phyloP scores from a whole-genome alignment of 1,139 yeast species.

The Lodderomyces parapsilosis region DNA sequence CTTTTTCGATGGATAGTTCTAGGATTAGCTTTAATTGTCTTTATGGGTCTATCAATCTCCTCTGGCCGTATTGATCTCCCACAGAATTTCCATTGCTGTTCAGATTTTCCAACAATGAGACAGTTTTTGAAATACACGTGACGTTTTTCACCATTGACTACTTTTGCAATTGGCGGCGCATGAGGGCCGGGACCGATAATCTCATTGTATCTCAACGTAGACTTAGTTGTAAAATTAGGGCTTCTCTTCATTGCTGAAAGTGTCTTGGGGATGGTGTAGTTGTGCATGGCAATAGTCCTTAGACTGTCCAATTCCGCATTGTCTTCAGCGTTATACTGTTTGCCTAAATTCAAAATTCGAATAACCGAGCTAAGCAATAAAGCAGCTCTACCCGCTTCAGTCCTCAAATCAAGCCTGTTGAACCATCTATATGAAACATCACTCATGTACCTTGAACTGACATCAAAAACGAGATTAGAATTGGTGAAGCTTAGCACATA shows the following conservation, averaged over 20 bases:
- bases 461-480: slow-evolving; percentile 25
- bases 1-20: slow-evolving; percentile 25
- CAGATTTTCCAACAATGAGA: slow-evolving; percentile 33
- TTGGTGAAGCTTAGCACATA: slow-evolving; percentile 28
- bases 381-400: slow-evolving; percentile 29
- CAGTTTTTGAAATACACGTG: slow-evolving; percentile 25
- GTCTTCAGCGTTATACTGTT: slow-evolving; percentile 5
- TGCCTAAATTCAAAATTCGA: slow-evolving; percentile 19
- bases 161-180: slow-evolving; percentile 18
- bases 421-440: slow-evolving; percentile 35
- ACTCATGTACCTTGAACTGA: slow-evolving; percentile 35
- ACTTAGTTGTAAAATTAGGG: slow-evolving; percentile 29
- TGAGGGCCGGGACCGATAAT: slow-evolving; percentile 16
- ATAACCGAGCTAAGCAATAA: slow-evolving; percentile 27
- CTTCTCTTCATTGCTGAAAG: slow-evolving; percentile 30
- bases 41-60: slow-evolving; percentile 22
- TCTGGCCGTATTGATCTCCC: slow-evolving; percentile 32
- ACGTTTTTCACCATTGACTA: slow-evolving; percentile 16
- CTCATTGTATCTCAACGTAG: slow-evolving; percentile 33
- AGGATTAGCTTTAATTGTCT: slow-evolving; percentile 22
- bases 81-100: slow-evolving; percentile 38
- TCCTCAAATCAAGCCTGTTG: slow-evolving; percentile 29
- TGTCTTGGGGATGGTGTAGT: slow-evolving; percentile 27
- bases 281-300: slow-evolving; percentile 23
- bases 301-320: slow-evolving; percentile 25